A percentile compares a stretch with the other conserved stretches of the same genome.
Evolutionary conservation across 495 filamentous ascomycete species (phyloP).

Genomic region (Lichenothelia convexa): DNA sequence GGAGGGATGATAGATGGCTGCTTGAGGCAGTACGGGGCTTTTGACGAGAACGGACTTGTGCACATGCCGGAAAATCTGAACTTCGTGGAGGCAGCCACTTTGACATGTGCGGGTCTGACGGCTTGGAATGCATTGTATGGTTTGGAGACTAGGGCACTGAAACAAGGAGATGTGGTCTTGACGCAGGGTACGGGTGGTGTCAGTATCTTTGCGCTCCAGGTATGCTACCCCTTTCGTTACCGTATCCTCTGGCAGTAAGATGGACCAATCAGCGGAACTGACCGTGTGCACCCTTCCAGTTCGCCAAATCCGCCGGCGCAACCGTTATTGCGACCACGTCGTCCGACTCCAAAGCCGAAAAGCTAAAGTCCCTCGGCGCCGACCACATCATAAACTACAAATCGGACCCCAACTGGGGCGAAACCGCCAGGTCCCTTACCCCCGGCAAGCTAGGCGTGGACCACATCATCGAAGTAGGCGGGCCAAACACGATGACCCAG

Average conservation of each 20-base stretch:
- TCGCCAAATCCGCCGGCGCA: slow-evolving; percentile 70
- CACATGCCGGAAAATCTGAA: slow-evolving; percentile 41
- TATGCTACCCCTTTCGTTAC: too few relatives aligned
- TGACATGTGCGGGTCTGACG: slow-evolving; percentile 58
- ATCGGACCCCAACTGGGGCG: slow-evolving; percentile 52
- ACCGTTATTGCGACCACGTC: slow-evolving; percentile 68
- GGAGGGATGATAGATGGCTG: slow-evolving; percentile 57
- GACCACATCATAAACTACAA: slow-evolving; percentile 69
- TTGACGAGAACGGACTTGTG: slow-evolving; percentile 53
- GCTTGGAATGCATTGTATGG: slow-evolving; percentile 75
- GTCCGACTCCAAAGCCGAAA: slow-evolving; percentile 41
- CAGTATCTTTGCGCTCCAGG: slow-evolving; percentile 56
- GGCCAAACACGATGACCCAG: slow-evolving; percentile 23
- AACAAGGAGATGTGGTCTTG: slow-evolving; percentile 51
- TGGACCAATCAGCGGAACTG: background rate
- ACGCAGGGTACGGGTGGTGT: slow-evolving; percentile 75
- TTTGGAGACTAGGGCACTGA: slow-evolving; percentile 33
- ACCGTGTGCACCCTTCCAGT: slow-evolving; percentile 26
- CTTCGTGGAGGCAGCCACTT: slow-evolving; percentile 43
- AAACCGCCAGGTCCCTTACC: slow-evolving; percentile 49
- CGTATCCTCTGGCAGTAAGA: background rate
- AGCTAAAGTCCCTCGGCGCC: slow-evolving; percentile 53
- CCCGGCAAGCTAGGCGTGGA: slow-evolving; percentile 42
- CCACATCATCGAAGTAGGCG: slow-evolving; percentile 33
- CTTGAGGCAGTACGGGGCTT: slow-evolving; percentile 52